Evolutionary conservation across 371 early-diverging fungal genomes (phyloP).

Genomic region (Basidiobolus heterosporus): DNA sequence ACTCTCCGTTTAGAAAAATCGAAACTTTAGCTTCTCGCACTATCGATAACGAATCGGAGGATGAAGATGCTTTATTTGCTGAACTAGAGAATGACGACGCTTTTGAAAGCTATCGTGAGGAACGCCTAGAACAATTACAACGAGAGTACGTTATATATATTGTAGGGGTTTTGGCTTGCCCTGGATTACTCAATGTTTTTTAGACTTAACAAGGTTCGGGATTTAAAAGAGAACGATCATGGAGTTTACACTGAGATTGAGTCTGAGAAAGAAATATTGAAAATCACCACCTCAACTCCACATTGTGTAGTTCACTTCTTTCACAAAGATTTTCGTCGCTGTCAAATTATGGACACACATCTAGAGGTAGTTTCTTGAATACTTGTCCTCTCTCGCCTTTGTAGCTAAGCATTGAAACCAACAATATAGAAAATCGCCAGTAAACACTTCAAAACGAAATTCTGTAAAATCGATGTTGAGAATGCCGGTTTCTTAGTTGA

Average conservation of each 20-base stretch:
- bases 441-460: constrained; percentile 68
- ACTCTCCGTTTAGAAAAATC: too few species aligned
- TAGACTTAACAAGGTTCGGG: constrained; percentile 36
- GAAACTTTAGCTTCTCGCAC: too few species aligned
- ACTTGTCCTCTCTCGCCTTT: background rate
- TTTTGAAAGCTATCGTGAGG: constrained; percentile 30
- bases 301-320: constrained; percentile 75
- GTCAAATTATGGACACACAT: constrained; percentile 85
- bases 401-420: background rate
- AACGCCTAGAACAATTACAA: constrained; percentile 34
- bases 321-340: constrained; percentile 81
- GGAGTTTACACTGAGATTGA: constrained; percentile 66
- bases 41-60: constrained; percentile 17
- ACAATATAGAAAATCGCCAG: constrained; percentile 43
- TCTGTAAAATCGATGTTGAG: constrained; percentile 74
- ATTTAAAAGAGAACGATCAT: constrained; percentile 45
- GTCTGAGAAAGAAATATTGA: constrained; percentile 76
- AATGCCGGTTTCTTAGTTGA: constrained; percentile 83
- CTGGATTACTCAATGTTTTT: too few species aligned
- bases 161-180: too few species aligned
- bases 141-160: constrained; percentile 17
- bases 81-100: constrained; percentile 38
- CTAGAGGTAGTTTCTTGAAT: constrained; percentile 30
- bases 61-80: constrained; percentile 35
- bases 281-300: constrained; percentile 57